Percentiles rank a stretch among this genome's conserved stretches.
These are phyloP conservation scores for Colletotrichum lindemuthianum DNA, from an alignment of 2,329 filamentous ascomycete species.

Conservation along the genomic window DNA sequence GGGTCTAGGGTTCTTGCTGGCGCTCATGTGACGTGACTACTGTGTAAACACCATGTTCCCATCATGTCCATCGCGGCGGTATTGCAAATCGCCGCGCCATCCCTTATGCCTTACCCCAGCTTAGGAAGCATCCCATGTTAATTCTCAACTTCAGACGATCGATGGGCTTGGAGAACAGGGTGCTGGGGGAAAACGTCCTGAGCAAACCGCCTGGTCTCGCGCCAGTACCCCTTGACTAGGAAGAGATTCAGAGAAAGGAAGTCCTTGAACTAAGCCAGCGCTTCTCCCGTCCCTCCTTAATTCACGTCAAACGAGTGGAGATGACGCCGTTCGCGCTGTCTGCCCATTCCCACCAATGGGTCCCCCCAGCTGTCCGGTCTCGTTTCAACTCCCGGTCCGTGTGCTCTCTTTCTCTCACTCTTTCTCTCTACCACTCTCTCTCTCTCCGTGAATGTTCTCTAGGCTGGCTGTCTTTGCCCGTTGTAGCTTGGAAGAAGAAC, in stretches of 20 bases:
- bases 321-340: not conserved
- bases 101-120: not conserved
- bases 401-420: not conserved
- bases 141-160: conserved; percentile 31
- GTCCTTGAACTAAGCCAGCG: no score
- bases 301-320: conserved; percentile 32
- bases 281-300: conserved; percentile 30
- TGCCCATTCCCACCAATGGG: conserved; percentile 14
- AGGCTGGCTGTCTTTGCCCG: not conserved
- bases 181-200: not conserved
- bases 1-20: not conserved
- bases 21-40: not conserved
- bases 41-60: not conserved
- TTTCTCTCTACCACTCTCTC: not conserved
- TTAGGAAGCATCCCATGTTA: conserved; percentile 18
- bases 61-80: conserved; percentile 8
- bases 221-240: no score
- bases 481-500: no score
- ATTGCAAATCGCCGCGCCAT: conserved; percentile 12
- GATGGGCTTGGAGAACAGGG: conserved; percentile 3
- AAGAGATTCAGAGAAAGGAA: not conserved
- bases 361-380: conserved; percentile 8
- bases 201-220: no score
- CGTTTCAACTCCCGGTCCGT: conserved; percentile 17
- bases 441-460: not conserved